These are phyloP conservation scores for Protoeuglena noctilucae DNA, from an alignment of 139 green algal species.

Conservation along the genomic window DNA sequence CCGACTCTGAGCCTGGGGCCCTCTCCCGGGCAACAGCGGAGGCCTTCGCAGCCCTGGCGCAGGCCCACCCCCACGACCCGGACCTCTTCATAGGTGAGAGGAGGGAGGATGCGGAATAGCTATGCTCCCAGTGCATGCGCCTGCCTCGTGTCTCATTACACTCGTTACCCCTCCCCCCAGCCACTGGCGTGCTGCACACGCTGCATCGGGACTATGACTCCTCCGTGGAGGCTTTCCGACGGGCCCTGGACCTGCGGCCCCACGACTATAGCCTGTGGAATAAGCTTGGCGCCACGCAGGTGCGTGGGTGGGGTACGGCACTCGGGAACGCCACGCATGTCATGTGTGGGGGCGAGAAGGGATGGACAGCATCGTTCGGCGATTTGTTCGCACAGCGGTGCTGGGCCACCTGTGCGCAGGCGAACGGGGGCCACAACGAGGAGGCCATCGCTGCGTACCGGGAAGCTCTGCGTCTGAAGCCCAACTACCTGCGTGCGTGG, in stretches of 20 bases:
- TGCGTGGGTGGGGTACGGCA: no score
- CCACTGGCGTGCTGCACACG: conserved; percentile 85
- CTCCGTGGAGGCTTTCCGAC: conserved; percentile 57
- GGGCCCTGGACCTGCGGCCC: conserved; percentile 27
- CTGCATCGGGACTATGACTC: conserved; percentile 58
- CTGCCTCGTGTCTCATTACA: no score
- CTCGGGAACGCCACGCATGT: no score
- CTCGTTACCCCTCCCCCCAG: no score
- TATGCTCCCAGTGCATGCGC: no score
- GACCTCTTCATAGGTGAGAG: no score
- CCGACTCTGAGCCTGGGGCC: no score
- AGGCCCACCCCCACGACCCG: conserved; percentile 32
- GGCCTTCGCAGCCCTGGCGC: conserved; percentile 25
- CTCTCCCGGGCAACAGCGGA: no score
- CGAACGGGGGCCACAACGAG: conserved; percentile 57
- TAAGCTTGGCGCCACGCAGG: conserved; percentile 76
- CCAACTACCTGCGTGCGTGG: conserved; percentile 98
- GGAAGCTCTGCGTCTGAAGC: conserved; percentile 82
- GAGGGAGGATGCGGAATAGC: no score
- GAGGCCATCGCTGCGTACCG: conserved; percentile 60
- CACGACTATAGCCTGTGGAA: conserved; percentile 66
- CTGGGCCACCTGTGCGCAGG: conserved; percentile 54
- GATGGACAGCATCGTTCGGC: no score
- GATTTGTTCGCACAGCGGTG: neutral
- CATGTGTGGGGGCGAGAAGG: no score